phyloP scores from a whole-genome alignment of 1,284 basidiomycete species.

The Cutaneotrichosporon cutaneum region DNA sequence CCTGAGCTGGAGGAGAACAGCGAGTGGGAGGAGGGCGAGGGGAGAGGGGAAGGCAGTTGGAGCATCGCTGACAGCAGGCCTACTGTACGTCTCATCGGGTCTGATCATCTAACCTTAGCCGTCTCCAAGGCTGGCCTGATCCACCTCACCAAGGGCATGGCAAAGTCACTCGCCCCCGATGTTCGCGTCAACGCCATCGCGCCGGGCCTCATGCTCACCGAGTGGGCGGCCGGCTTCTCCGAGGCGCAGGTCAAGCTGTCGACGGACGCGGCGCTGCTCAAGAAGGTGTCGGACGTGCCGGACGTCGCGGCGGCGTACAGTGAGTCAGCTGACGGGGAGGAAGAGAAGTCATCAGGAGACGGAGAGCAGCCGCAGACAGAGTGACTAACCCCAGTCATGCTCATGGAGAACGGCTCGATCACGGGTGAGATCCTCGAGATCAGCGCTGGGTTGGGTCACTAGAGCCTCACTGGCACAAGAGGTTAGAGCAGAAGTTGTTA shows the following conservation, averaged over 20 bases:
- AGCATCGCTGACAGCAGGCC: conserved; percentile 6
- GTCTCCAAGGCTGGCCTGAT: conserved; percentile 30
- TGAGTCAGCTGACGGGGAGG: conserved; percentile 6
- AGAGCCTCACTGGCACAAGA: background rate
- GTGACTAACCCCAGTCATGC: conserved; percentile 15
- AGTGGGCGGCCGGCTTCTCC: conserved; percentile 30
- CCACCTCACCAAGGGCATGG: conserved; percentile 29
- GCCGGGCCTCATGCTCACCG: conserved; percentile 31
- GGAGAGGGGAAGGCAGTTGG: background rate
- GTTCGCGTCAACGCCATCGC: conserved; percentile 31
- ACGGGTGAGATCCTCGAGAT: conserved; percentile 24
- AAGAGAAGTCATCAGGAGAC: background rate
- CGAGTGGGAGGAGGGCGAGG: too few species aligned
- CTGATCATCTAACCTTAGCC: background rate
- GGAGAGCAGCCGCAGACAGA: background rate
- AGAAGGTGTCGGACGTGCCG: conserved; percentile 23
- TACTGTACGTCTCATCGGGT: background rate
- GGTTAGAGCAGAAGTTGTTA: background rate
- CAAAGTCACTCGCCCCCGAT: conserved; percentile 28
- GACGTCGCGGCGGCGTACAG: conserved; percentile 23
- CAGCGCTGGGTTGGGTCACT: conserved; percentile 8
- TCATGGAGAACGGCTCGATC: conserved; percentile 22
- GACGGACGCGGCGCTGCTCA: conserved; percentile 17
- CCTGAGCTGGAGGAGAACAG: too few species aligned
- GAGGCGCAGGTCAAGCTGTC: conserved; percentile 20